Evolutionary conservation across 768 basidiomycete species (phyloP), one percentile per base, ranked within the genome.

Genomic region (Rossbeevera mucosa): DNA sequence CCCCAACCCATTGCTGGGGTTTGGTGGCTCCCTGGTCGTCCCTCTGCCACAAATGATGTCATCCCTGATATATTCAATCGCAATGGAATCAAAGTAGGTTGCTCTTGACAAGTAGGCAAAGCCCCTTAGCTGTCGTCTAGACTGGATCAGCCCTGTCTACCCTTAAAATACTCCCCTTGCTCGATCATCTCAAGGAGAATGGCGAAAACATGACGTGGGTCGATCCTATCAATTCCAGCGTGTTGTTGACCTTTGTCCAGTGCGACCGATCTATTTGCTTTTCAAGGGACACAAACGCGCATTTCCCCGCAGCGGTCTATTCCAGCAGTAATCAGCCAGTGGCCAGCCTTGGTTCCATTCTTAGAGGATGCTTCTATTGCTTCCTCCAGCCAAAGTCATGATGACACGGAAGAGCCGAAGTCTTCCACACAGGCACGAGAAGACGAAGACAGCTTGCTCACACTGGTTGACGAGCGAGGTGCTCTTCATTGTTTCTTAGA

Each of bases 51-150:
- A 29, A 68, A 57, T 18, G 70, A 72, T 42, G 67, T 76, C 9
- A 83, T 87, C 54, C 87, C 88, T 5, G 88, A 91, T 64, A 85
- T 91, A 54, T 86, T 90, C 72, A 81, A 78, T 60, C 76, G 89
- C 59, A 76, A 79, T 49, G 75, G 78, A 28, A 68, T 82, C 48
- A 81, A 85, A 59, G 89, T 90, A 66, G 53, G 80, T 63, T 47
- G 43, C 50, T 24, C 21, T 47, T 49, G 31, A 42, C 20, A 41
- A 14, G 2, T 20, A 18, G 26, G 55, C 55, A 46, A 47, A 43
- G 30, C 16, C 21, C 21, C 53, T 33, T 29, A 47, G 46, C 52
- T 40, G 25, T 52, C 50, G 55, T 55, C 48, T 28, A 93, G 90
- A 81, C 89, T 65, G 91, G 91, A 41, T 83, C 88, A 36, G 82